Base-by-base conservation (phyloP, 805 yeast species). In the Barnettozyma wickerhamii region DNA sequence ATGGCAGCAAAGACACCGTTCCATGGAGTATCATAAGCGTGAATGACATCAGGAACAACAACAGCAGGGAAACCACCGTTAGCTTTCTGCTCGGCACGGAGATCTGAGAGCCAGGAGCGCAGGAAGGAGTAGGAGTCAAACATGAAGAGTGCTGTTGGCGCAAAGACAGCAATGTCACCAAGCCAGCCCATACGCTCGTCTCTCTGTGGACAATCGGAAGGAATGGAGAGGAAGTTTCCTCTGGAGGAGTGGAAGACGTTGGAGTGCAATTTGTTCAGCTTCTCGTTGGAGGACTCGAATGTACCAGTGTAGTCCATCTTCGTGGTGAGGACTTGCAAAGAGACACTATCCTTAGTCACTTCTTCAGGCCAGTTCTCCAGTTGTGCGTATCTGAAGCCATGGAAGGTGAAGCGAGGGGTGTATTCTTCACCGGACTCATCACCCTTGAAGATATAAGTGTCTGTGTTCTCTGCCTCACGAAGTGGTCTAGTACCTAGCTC, bases 131-230 rank as follows among this genome's bases (percentile, higher is more conserved):
- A 46, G 13, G 44, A 46, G 37, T 49, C 52, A 35, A 49, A 49
- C 38, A 49, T 14, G 33, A 42, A 46, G 13, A 46, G 28, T 13
- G 43, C 45, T 15, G 52, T 49, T 36, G 52, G 52, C 1, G 50
- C 47, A 38, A 46, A 49, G 2, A 37, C 42, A 5, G 52, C 52
- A 33, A 49, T 46, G 24, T 49, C 52, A 40, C 52, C 52, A 5
- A 46, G 34, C 52, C 52, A 49, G 7, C 52, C 52, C 50, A 49
- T 46, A 35, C 52, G 44, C 29, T 49, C 52, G 27, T 49, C 52
- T 42, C 52, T 46, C 27, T 49, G 52, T 27, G 52, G 52, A 37
- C 52, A 49, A 31, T 49, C 52, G 1, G 44, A 6, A 10, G 50
- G 52, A 18, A 48, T 44, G 7, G 47, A 42, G 7, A 47, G 27